A percentile compares a stretch with the other conserved stretches of the same genome.
Conservation (phyloP, 2,329 filamentous ascomycete species). For the Graphium sp. region DNA sequence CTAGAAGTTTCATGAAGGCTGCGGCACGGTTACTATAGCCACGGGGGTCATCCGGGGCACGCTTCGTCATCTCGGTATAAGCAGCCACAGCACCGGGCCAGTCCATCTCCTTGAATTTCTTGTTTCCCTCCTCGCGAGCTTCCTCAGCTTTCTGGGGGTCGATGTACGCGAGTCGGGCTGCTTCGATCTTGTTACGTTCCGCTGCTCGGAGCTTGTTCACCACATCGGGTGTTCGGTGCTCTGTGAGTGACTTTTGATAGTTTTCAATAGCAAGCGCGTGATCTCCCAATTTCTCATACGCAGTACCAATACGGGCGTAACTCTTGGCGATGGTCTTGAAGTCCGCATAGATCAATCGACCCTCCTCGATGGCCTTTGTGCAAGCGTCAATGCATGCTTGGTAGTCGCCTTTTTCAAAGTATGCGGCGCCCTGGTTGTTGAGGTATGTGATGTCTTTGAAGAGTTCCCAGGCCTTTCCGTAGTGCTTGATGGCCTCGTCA, state of each 20-base stretch:
- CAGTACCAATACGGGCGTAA: slow-evolving; percentile 87
- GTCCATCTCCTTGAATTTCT: slow-evolving; percentile 92
- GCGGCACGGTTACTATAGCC: slow-evolving; percentile 96
- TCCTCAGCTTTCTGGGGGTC: slow-evolving; percentile 87
- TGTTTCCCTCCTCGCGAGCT: slow-evolving; percentile 84
- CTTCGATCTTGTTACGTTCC: slow-evolving; percentile 71
- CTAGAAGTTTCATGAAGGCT: slow-evolving; percentile 90
- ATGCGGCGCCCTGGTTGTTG: slow-evolving; percentile 86
- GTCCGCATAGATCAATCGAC: slow-evolving; percentile 77
- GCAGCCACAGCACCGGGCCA: slow-evolving; percentile 91
- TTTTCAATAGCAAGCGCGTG: slow-evolving; percentile 65
- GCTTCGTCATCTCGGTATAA: slow-evolving; percentile 94
- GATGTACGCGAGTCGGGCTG: slow-evolving; percentile 65
- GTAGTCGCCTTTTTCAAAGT: slow-evolving; percentile 94
- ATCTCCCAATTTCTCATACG: slow-evolving; percentile 82
- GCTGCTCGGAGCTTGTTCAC: slow-evolving; percentile 81
- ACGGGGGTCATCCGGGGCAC: slow-evolving; percentile 77
- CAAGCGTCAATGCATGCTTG: slow-evolving; percentile 75
- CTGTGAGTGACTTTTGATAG: slow-evolving; percentile 87
- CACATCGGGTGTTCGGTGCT: slow-evolving; percentile 90
- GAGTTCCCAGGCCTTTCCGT: slow-evolving; percentile 84
- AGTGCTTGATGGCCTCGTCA: slow-evolving; percentile 86
- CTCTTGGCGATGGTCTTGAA: slow-evolving; percentile 98
- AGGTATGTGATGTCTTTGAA: slow-evolving; percentile 96
- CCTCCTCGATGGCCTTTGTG: slow-evolving; percentile 76